A percentile compares a stretch with the other conserved stretches of the same genome.
Conservation (phyloP, 768 basidiomycete species). For the Suillus subluteus region DNA sequence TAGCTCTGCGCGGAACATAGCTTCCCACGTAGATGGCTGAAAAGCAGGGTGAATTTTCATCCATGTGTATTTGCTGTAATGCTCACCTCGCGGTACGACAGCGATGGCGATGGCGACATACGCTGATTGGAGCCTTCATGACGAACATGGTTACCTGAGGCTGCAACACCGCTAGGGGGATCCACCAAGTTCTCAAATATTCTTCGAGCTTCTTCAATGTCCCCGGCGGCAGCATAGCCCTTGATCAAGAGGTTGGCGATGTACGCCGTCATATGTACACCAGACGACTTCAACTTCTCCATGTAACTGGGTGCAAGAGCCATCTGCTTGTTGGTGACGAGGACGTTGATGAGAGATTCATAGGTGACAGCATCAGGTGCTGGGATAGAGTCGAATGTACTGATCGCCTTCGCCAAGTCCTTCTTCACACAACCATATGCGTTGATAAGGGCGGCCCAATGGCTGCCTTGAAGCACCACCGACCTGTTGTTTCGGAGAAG, state of each 20-base stretch:
- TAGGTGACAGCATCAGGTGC: constrained; percentile 84
- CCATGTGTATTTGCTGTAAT: neutral
- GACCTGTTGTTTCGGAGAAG: constrained; percentile 48
- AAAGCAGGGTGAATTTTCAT: constrained; percentile 11
- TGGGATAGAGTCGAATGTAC: constrained; percentile 76
- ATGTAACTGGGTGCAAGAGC: constrained; percentile 78
- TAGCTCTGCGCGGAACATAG: constrained; percentile 92
- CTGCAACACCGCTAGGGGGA: constrained; percentile 82
- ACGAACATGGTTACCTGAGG: constrained; percentile 83
- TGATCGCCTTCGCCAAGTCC: constrained; percentile 76
- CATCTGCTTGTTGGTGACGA: constrained; percentile 75
- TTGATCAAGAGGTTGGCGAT: constrained; percentile 74
- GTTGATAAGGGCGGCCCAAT: constrained; percentile 87
- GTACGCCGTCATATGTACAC: constrained; percentile 92
- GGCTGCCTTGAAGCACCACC: constrained; percentile 49
- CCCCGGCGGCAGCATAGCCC: constrained; percentile 67
- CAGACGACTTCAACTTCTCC: constrained; percentile 57
- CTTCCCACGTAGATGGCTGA: constrained; percentile 92
- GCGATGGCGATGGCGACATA: constrained; percentile 43
- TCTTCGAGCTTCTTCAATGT: constrained; percentile 69
- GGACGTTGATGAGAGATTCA: constrained; percentile 87
- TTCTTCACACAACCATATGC: constrained; percentile 82
- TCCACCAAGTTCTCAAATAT: constrained; percentile 85
- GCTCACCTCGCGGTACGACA: constrained; percentile 37
- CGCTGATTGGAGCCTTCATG: constrained; percentile 47